Base-by-base conservation (phyloP, 1,139 yeast species). In the Geotrichum histeridarum region DNA sequence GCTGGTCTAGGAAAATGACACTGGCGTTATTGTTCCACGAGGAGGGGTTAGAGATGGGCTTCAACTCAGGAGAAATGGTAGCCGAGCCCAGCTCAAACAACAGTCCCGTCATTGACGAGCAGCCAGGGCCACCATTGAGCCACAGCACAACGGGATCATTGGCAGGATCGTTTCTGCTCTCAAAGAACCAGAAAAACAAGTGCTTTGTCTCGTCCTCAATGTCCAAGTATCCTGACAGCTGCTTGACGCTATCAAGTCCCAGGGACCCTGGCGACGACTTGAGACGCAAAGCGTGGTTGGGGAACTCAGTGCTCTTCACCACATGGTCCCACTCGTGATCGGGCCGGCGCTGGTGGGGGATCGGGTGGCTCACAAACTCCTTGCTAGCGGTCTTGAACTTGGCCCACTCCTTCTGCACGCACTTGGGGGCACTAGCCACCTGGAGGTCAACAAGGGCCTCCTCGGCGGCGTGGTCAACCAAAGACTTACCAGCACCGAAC, bases 101-200 rank as follows among this genome's bases (percentile, higher is more conserved):
- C 61, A 89, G 77, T n/a, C 96, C 97, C 30, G 95, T 87, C 70
- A 88, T 73, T 2, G 95, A 86, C 9, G 95, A 86, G 70, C 96
- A 88, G 8, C 96, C 96, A 46, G 95, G 95, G 17, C 95, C 95
- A 63, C 95, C 95, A 66, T 88, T 89, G 65, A 89, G 77, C 96
- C 96, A 90, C 63, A 90, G 75, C 52, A 90, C 79, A 48, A 89
- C 76, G 8, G 96, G 96, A 68, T 89, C 96, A 59, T 78, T 88
- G 60, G 74, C 73, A 15, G 96, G 96, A 72, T 88, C 95, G 67
- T 86, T 86, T 74, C 97, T 82, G 55, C 93, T 84, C 70, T 89
- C 96, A 66, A 90, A 89, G 65, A 84, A 83, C 95, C 95, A 83
- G 71, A 77, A 85, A 72, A 84, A 85, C 67, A 84, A 80, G 71